Evolutionary conservation across 345 rosid species (phyloP), one percentile per base, ranked within the genome.

Genomic region (Turnera subulata): DNA sequence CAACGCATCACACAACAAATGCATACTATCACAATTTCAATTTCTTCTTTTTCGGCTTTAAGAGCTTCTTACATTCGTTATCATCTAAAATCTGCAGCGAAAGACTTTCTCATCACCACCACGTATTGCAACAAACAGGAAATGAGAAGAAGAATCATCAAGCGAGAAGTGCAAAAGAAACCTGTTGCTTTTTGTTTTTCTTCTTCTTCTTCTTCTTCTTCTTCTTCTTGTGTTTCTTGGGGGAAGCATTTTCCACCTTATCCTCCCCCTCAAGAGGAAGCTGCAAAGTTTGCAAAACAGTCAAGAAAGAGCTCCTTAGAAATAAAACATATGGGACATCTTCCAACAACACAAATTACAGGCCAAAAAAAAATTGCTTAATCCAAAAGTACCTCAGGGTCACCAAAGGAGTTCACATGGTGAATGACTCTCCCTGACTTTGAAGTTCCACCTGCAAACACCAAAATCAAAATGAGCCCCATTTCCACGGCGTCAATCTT

Each of bases 391-490:
- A 71, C 76, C 73, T 76, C 61, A 33, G 69, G 52, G 46, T 90
- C 83, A 23, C 67, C 82, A 32, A 90, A 90, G 50, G 88, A 80
- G 72, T 68, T 77, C 24, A 90, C 93, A 55, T 84, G 95, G 26
- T 62, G 80, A 71, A 87, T 61, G 38, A 22, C 65, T 69, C 74
- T 74, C 66, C 84, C 82, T 20, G 88, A 80, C 59, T 71, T 78
- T 26, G 91, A 87, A 56, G 75, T 45, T 40, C 82, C 74, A 54
- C 85, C 97, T 90, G 79, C 60, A 11, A 69, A 25, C 35, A 38
- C 20, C 37, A 52, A 33, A 32, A 18, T 9, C 19, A 46, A 46
- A 46, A n/a, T 16, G 17, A 46, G 20, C 17, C 21, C 20, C 5
- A 29, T 29, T 8, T 29, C 4, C 8, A 29, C 4, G 35, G 35